phyloP scores from a whole-genome alignment of 139 green algal species.

The Chlorella vulgaris region DNA sequence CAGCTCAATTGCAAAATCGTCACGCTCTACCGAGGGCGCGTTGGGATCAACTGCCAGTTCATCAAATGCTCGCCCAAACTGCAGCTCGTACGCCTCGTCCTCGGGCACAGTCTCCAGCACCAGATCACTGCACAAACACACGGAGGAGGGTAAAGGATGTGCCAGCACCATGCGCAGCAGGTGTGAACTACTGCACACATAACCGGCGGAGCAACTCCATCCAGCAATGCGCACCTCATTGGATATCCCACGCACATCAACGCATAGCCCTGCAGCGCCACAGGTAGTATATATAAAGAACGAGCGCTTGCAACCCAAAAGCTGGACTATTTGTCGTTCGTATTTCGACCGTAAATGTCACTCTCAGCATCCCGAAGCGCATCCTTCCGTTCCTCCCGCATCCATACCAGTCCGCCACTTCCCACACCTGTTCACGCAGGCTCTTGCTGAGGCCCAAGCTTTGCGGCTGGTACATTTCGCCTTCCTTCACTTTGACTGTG shows the following conservation, averaged over 20 bases:
- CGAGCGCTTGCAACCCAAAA: too few relatives aligned
- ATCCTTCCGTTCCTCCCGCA: too few relatives aligned
- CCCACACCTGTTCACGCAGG: constrained; percentile 56
- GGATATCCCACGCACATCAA: constrained; percentile 96
- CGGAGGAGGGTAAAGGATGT: background rate
- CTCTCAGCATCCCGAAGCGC: too few relatives aligned
- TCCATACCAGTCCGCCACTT: too few relatives aligned
- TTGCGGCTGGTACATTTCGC: constrained; percentile 63
- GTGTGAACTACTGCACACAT: too few relatives aligned
- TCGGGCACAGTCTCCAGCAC: constrained; percentile 88
- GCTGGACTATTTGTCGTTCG: too few relatives aligned
- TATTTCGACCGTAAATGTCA: too few relatives aligned
- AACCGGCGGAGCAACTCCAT: background rate
- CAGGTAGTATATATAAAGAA: background rate
- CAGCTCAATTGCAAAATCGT: constrained; percentile 89
- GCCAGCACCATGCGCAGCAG: too few relatives aligned
- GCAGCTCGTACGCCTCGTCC: constrained; percentile 97
- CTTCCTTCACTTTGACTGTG: constrained; percentile 84
- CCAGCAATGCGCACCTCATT: background rate
- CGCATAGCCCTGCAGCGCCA: constrained; percentile 83
- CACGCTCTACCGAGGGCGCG: constrained; percentile 66
- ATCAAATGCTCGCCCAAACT: constrained; percentile 90
- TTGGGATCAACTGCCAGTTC: constrained; percentile 76
- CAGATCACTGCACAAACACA: constrained; percentile 66
- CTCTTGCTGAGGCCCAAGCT: constrained; percentile 67